Evolutionary conservation across 2,329 filamentous ascomycete genomes (phyloP).

Genomic region (Aspergillus brunneoviolaceus): DNA sequence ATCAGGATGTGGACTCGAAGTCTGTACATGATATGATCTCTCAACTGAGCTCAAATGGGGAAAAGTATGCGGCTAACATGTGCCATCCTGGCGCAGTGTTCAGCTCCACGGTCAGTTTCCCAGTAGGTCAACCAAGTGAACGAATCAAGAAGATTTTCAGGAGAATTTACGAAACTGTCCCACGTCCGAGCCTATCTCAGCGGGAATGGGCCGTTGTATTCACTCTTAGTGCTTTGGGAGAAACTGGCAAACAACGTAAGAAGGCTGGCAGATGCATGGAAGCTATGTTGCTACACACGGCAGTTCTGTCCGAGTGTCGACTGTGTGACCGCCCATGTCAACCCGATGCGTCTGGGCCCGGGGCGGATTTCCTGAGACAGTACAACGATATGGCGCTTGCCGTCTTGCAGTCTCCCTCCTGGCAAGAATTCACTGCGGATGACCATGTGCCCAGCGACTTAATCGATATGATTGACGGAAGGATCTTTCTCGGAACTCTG

Average conservation of each 20-base stretch:
- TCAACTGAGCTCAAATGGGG: background rate
- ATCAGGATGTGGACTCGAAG: background rate
- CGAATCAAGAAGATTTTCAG: background rate
- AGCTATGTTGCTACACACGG: constrained; percentile 23
- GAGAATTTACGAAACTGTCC: background rate
- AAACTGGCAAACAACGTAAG: background rate
- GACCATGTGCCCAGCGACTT: constrained; percentile 44
- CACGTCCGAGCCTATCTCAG: constrained; percentile 16
- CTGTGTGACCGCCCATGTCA: constrained; percentile 19
- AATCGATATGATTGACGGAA: constrained; percentile 58
- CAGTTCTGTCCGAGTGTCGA: constrained; percentile 21
- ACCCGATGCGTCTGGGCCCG: background rate
- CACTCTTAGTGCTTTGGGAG: constrained; percentile 19
- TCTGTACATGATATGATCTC: background rate
- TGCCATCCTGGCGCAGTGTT: background rate
- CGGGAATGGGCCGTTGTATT: constrained; percentile 21
- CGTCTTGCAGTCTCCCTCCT: constrained; percentile 40
- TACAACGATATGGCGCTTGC: constrained; percentile 40
- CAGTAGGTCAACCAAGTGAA: background rate
- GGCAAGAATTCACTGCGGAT: constrained; percentile 29
- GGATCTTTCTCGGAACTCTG: constrained; percentile 38
- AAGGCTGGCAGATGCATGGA: constrained; percentile 4
- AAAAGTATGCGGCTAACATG: background rate
- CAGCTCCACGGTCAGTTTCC: no score
- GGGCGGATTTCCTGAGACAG: constrained; percentile 27